A percentile compares a stretch with the other conserved stretches of the same genome.
Conservation (phyloP, 169 alveolate genomes). For the Perkinsus olseni region DNA sequence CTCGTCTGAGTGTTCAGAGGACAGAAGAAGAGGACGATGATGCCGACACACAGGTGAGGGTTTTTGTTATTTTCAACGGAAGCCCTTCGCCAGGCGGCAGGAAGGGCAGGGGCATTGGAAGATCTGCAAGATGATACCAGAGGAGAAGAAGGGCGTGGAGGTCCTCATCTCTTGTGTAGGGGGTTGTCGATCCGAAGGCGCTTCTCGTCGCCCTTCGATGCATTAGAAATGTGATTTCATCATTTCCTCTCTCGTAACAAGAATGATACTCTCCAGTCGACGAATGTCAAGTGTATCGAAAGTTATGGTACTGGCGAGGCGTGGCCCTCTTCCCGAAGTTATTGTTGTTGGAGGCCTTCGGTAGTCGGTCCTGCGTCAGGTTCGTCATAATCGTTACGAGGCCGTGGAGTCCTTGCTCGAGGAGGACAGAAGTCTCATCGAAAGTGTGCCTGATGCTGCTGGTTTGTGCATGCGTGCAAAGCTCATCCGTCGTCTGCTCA, state of each 20-base stretch:
- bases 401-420: not conserved
- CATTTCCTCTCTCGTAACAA: too few species aligned
- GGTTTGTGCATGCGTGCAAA: too few species aligned
- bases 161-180: not conserved
- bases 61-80: too few species aligned
- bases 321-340: too few species aligned
- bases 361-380: not conserved
- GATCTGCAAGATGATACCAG: not conserved
- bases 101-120: too few species aligned
- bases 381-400: slow-evolving; percentile 15
- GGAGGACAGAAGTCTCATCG: slow-evolving; percentile 1
- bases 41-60: not conserved
- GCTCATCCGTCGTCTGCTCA: too few species aligned
- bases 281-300: too few species aligned
- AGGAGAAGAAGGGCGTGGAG: not conserved
- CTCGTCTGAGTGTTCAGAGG: not conserved
- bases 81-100: too few species aligned
- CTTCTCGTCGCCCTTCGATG: too few species aligned
- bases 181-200: not conserved
- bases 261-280: too few species aligned
- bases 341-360: not conserved
- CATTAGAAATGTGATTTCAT: too few species aligned
- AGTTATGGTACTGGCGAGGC: too few species aligned
- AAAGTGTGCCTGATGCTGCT: not conserved
- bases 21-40: not conserved